phyloP scores from a whole-genome alignment of 257 asterid species.

The Solanum paucissectum region DNA sequence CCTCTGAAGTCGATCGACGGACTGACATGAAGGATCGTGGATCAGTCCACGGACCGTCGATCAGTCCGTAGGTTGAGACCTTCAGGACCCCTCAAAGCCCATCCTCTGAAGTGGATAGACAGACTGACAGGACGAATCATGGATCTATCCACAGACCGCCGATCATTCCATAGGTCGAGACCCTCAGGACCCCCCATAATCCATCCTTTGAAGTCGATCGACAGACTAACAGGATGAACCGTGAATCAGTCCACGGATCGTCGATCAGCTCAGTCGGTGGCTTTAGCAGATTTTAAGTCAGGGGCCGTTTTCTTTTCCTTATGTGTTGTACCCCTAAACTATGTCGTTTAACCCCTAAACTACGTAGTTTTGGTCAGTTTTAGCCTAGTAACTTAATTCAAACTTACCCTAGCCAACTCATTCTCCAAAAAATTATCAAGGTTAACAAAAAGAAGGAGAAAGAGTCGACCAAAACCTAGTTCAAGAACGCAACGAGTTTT shows the following conservation, averaged over 20 bases:
- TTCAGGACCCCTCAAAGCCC: background rate
- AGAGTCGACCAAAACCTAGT: background rate
- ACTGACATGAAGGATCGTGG: background rate
- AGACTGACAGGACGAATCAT: background rate
- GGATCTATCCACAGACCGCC: background rate
- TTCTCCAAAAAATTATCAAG: too few relatives aligned
- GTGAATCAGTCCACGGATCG: background rate
- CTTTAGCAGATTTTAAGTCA: background rate
- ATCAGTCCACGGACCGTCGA: too few relatives aligned
- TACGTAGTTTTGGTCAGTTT: background rate
- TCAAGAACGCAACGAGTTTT: background rate
- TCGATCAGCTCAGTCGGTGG: too few relatives aligned
- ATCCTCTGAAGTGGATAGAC: background rate
- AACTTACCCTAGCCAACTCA: too few relatives aligned
- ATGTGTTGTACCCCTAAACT: background rate
- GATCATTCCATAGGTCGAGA: background rate
- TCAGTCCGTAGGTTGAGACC: background rate
- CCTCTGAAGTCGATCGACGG: background rate
- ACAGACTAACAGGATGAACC: background rate
- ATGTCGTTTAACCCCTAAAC: too few relatives aligned
- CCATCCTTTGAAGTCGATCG: background rate
- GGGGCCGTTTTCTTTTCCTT: background rate
- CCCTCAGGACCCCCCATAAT: background rate
- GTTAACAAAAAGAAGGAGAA: background rate
- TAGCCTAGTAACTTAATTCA: background rate